phyloP scores from a whole-genome alignment of 345 rosid genomes.

The Zanthoxylum bungeanum region DNA sequence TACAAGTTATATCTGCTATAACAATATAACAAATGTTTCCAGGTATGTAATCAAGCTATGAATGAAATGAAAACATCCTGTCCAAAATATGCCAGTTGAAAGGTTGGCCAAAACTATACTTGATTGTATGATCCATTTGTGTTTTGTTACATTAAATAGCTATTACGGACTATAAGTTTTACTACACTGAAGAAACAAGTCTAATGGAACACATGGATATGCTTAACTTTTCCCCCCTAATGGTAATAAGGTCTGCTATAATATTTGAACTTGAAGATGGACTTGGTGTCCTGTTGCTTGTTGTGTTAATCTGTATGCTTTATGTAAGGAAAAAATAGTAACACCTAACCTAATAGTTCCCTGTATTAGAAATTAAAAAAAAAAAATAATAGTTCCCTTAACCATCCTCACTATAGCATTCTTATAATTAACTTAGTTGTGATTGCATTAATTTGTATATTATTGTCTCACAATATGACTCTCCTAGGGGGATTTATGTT shows the following conservation, averaged over 20 bases:
- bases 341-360: no score
- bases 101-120: neutral
- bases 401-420: neutral
- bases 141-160: neutral
- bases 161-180: neutral
- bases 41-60: neutral
- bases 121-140: neutral
- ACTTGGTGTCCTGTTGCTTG: neutral
- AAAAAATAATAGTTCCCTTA: neutral
- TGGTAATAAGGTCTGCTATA: no score
- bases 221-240: no score
- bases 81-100: neutral
- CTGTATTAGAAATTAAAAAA: no score
- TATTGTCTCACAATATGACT: neutral
- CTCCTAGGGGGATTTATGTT: constrained; percentile 3
- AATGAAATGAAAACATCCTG: neutral
- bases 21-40: neutral
- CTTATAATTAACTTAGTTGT: neutral
- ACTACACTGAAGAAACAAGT: neutral
- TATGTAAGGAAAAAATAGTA: no score
- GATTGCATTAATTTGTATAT: neutral
- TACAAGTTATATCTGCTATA: neutral
- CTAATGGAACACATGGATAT: neutral
- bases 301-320: neutral
- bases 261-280: no score